Base-by-base conservation (phyloP, 2,329 filamentous ascomycete genomes). In the Diaporthe sp. region DNA sequence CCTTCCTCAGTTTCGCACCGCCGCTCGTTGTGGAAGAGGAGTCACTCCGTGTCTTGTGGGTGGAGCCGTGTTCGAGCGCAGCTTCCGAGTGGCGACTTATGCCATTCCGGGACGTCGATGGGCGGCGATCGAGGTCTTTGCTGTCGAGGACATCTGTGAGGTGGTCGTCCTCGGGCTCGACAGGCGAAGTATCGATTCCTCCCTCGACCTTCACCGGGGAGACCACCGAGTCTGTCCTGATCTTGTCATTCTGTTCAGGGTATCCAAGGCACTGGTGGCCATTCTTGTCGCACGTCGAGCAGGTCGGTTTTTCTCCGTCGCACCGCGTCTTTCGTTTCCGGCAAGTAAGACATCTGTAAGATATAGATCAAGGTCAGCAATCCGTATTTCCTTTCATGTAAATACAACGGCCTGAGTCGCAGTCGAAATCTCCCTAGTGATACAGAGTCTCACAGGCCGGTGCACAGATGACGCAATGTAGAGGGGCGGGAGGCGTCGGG, bases 281-380 rank as follows among this genome's bases (percentile, higher is more conserved):
- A 80, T 94, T 94, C 79, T 93, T 93, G 75, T 90, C 88, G 80
- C 93, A 95, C 15, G 93, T 95, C 75, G 92, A 92, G 84, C 93
- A 95, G 28, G 89, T 85, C 75, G 93, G 93, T 77, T 92, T 91
- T 84, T 94, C 93, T 77, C 93, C 93, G 61, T 92, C 93, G 83
- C 93, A 95, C 82, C 93, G 88, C 72, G 93, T 95, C 85, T 95
- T 95, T 81, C 93, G 90, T 82, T 92, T 94, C 80, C 93, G 92
- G 85, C 93, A 95, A 57, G 93, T 94, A 81, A 92, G 86, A 84
- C 93, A 94, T 76, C 92, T 93, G 80, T 71, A 73, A 65, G 49
- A 73, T 60, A 71, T 20, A 34, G 31, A 25, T 28, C 3, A 31
- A 12, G 39, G 58, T 76, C 68, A 74, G 74, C 67, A 44, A 28